A percentile compares a stretch with the other conserved stretches of the same genome.
phyloP scores from a whole-genome alignment of 75 land plant genomes.

The Picea glauca region DNA sequence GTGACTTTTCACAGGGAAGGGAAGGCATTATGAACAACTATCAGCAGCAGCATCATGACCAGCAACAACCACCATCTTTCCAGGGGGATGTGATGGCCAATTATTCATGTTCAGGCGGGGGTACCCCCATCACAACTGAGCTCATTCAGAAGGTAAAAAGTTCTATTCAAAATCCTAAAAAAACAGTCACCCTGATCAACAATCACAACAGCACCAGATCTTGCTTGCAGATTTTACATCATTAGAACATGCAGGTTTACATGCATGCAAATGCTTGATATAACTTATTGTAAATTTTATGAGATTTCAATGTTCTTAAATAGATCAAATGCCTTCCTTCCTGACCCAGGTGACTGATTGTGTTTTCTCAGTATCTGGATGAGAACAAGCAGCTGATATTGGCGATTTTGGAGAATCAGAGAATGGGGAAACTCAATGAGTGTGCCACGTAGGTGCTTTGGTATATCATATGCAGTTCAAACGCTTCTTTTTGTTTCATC shows the following conservation, averaged over 20 bases:
- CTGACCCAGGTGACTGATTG: not conserved
- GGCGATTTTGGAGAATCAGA: constrained; percentile 45
- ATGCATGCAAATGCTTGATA: not conserved
- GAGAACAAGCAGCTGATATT: constrained; percentile 57
- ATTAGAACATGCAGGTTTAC: not conserved
- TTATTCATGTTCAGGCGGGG: not conserved
- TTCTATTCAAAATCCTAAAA: no score
- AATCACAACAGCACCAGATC: not conserved
- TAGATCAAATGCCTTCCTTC: not conserved
- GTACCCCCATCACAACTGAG: not conserved
- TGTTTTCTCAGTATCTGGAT: constrained; percentile 44
- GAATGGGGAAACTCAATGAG: constrained; percentile 24
- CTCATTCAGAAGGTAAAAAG: constrained; percentile 5
- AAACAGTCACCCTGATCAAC: not conserved
- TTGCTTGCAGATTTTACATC: no score
- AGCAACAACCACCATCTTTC: not conserved
- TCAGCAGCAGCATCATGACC: not conserved
- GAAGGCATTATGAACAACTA: not conserved
- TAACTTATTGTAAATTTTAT: not conserved
- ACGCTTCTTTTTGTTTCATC: not conserved
- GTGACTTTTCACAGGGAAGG: not conserved
- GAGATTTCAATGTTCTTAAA: not conserved
- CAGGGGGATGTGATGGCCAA: not conserved
- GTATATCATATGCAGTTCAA: not conserved
- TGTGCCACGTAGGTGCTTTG: constrained; percentile 42